Percentiles rank a stretch among this genome's conserved stretches.
Evolutionary conservation across 176 grass and related monocot genomes (phyloP).

Genomic region (Musa schizocarpa): DNA sequence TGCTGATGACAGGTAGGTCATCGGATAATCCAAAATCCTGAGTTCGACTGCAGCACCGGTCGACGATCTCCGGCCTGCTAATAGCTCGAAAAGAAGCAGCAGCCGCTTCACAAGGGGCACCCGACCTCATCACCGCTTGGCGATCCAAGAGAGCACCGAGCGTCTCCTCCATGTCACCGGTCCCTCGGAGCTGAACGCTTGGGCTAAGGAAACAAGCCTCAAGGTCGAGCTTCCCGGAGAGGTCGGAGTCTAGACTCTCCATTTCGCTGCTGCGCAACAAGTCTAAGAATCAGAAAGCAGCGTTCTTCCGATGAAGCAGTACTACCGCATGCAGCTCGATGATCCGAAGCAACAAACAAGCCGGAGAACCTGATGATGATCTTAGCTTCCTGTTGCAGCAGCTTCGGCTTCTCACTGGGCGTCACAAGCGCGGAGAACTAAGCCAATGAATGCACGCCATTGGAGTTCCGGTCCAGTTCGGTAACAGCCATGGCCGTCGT

Average conservation of each 20-base stretch:
- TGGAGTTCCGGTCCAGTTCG: too few species aligned
- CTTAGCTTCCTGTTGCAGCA: too few species aligned
- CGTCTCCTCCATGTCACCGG: slow-evolving; percentile 14
- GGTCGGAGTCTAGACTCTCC: too few species aligned
- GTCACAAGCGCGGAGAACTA: too few species aligned
- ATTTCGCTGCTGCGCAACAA: too few species aligned
- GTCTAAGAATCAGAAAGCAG: too few species aligned
- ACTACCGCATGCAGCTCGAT: too few species aligned
- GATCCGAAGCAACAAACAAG: too few species aligned
- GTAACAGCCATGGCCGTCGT: neutral
- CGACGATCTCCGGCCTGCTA: neutral
- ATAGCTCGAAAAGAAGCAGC: slow-evolving; percentile 17
- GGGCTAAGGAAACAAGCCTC: slow-evolving; percentile 4
- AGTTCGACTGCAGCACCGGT: slow-evolving; percentile 7
- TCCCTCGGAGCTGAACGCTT: slow-evolving; percentile 8
- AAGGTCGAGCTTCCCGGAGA: slow-evolving; percentile 6
- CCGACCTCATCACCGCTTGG: slow-evolving; percentile 9
- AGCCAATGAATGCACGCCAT: too few species aligned
- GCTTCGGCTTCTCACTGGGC: too few species aligned
- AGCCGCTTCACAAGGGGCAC: slow-evolving; percentile 19
- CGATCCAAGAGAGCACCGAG: slow-evolving; percentile 14
- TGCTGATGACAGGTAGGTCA: neutral
- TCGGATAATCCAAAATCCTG: slow-evolving; percentile 1
- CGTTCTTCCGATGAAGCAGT: too few species aligned
- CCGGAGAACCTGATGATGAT: too few species aligned